These are phyloP conservation scores for Hypoxylon rickii DNA, from an alignment of 495 filamentous ascomycete genomes.

Conservation along the genomic window DNA sequence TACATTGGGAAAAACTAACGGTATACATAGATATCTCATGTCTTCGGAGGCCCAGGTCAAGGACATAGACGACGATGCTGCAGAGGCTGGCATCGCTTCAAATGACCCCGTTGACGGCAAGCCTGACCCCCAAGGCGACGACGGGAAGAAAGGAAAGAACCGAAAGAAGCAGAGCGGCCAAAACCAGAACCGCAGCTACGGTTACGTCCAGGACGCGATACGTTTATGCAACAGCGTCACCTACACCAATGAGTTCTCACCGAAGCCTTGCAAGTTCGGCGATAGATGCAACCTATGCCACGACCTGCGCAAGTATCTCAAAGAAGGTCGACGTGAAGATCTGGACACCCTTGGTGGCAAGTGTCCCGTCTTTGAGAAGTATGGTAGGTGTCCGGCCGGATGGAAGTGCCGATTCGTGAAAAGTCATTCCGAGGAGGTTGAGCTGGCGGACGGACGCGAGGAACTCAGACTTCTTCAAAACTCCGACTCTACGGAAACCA, in stretches of 20 bases:
- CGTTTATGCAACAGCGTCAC: constrained; percentile 75
- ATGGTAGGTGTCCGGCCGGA: constrained; percentile 76
- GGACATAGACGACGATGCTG: constrained; percentile 68
- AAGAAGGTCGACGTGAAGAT: constrained; percentile 78
- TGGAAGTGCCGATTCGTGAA: constrained; percentile 92
- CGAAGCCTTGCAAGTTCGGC: constrained; percentile 70
- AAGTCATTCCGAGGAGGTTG: constrained; percentile 78
- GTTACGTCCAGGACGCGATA: constrained; percentile 74
- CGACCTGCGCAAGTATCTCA: constrained; percentile 81
- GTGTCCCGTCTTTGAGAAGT: constrained; percentile 78
- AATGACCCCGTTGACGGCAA: constrained; percentile 46
- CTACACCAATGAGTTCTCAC: constrained; percentile 74
- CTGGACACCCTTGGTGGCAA: constrained; percentile 71
- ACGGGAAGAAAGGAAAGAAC: constrained; percentile 58
- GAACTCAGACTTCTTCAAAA: constrained; percentile 72
- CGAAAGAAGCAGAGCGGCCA: constrained; percentile 75
- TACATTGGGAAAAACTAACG: constrained; percentile 23
- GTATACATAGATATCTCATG: constrained; percentile 61
- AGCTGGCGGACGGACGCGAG: constrained; percentile 73
- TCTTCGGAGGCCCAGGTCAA: constrained; percentile 36
- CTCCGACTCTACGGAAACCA: constrained; percentile 27
- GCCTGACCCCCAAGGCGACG: constrained; percentile 36
- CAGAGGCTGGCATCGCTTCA: constrained; percentile 59
- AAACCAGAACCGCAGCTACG: constrained; percentile 86
- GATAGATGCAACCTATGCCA: constrained; percentile 80